A percentile compares a stretch with the other conserved stretches of the same genome.
Evolutionary conservation across 2,329 filamentous ascomycete species (phyloP).

Genomic region (Parastagonospora avenae): DNA sequence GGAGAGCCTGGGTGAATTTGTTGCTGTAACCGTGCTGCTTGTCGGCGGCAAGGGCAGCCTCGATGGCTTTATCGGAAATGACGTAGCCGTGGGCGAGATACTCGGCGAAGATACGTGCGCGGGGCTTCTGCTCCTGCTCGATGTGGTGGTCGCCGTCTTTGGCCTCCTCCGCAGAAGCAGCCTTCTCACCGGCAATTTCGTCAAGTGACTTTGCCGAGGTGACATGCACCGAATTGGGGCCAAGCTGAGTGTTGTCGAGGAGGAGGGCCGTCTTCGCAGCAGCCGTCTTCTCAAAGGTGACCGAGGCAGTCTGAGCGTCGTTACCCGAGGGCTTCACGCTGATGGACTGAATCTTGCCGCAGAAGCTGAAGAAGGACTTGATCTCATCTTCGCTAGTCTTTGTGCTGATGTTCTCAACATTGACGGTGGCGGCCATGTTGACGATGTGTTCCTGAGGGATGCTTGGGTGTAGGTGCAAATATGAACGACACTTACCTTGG

Average conservation of each 20-base stretch:
- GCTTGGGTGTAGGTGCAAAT: background rate
- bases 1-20: constrained; percentile 78
- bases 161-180: constrained; percentile 57
- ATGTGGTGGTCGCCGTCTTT: constrained; percentile 69
- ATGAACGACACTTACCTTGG: background rate
- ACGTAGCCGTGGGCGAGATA: constrained; percentile 95
- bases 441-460: constrained; percentile 7
- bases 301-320: constrained; percentile 80
- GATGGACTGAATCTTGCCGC: constrained; percentile 86
- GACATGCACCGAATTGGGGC: constrained; percentile 76
- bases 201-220: constrained; percentile 71
- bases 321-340: constrained; percentile 70
- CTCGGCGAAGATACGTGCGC: constrained; percentile 90
- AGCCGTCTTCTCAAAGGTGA: constrained; percentile 95
- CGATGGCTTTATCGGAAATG: constrained; percentile 76
- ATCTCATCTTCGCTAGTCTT: constrained; percentile 89
- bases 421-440: constrained; percentile 68
- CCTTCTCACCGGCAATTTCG: constrained; percentile 65
- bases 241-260: constrained; percentile 95
- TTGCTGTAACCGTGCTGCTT: constrained; percentile 83
- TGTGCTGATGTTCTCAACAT: constrained; percentile 86
- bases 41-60: constrained; percentile 86
- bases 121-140: constrained; percentile 95
- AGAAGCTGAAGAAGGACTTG: constrained; percentile 96
- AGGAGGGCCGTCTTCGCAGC: constrained; percentile 96